These are phyloP conservation scores for Boletus reticuloceps DNA, from an alignment of 768 basidiomycete species.

Conservation along the genomic window DNA sequence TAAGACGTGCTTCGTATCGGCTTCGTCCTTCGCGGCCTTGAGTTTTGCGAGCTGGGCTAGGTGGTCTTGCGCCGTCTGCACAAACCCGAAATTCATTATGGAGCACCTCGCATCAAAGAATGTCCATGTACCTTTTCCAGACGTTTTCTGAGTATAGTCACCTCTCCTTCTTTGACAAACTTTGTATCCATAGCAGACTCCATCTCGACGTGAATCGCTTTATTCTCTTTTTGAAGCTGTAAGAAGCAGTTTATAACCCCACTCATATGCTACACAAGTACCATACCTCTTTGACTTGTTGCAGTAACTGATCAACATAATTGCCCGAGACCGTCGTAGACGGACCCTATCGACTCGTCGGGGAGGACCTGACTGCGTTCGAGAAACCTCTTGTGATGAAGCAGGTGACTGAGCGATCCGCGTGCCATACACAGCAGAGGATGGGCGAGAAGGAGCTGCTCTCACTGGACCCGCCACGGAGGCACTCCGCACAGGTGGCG, in stretches of 20 bases:
- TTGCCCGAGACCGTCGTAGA: background rate
- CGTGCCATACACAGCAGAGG: constrained; percentile 15
- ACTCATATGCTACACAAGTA: constrained; percentile 2
- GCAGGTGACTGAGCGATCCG: constrained; percentile 9
- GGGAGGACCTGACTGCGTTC: constrained; percentile 10
- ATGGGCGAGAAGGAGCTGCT: constrained; percentile 9
- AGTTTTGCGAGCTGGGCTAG: constrained; percentile 53
- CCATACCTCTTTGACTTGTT: constrained; percentile 49
- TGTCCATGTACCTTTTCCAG: constrained; percentile 55
- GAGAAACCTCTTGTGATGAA: constrained; percentile 20
- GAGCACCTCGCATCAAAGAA: background rate
- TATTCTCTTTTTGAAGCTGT: constrained; percentile 53
- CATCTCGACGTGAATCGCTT: constrained; percentile 42
- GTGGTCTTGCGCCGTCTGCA: constrained; percentile 60
- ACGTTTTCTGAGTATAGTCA: constrained; percentile 59
- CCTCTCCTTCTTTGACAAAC: constrained; percentile 68
- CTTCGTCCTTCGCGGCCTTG: constrained; percentile 58
- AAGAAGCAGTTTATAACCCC: constrained; percentile 7
- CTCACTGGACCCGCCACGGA: constrained; percentile 10
- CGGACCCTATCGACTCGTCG: constrained; percentile 7
- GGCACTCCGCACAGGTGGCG: constrained; percentile 8
- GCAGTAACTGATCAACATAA: constrained; percentile 22
- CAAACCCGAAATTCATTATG: background rate
- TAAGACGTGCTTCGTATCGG: constrained; percentile 52
- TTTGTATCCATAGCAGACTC: constrained; percentile 49